A percentile compares a stretch with the other conserved stretches of the same genome.
Conservation (phyloP, 768 basidiomycete genomes). For the Psilocybe cyanescens region DNA sequence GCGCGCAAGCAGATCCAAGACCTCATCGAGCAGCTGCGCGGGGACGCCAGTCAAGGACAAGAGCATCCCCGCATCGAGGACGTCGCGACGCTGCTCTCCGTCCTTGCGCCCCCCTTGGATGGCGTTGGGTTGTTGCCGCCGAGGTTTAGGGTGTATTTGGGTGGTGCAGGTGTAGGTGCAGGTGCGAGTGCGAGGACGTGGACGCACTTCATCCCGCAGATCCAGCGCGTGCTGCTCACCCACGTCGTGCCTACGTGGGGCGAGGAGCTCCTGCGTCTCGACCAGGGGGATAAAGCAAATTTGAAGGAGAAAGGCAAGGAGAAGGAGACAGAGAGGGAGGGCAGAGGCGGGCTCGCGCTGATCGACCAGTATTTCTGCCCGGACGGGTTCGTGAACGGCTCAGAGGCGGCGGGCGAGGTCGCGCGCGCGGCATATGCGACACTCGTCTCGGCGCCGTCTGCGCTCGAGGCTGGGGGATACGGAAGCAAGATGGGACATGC, state of each 20-base stretch:
- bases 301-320: slow-evolving; percentile 39
- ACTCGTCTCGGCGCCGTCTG: slow-evolving; percentile 46
- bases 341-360: slow-evolving; percentile 36
- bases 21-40: too few species aligned
- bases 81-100: neutral
- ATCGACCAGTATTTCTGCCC: slow-evolving; percentile 79
- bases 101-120: neutral
- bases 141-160: neutral
- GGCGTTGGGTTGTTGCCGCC: neutral
- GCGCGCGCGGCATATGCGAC: slow-evolving; percentile 67
- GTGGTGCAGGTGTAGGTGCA: neutral
- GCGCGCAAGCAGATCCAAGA: too few species aligned
- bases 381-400: slow-evolving; percentile 56
- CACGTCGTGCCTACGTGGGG: slow-evolving; percentile 76
- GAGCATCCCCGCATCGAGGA: neutral
- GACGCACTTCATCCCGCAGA: slow-evolving; percentile 35
- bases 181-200: neutral
- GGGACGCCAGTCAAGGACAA: neutral
- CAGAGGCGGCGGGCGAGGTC: slow-evolving; percentile 51
- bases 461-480: slow-evolving; percentile 39
- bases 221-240: slow-evolving; percentile 71
- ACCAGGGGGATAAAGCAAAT: too few species aligned
- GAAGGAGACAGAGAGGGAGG: neutral
- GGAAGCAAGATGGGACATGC: neutral
- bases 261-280: slow-evolving; percentile 33